phyloP scores from a whole-genome alignment of 495 filamentous ascomycete genomes.

The Aspergillus mulundensis region DNA sequence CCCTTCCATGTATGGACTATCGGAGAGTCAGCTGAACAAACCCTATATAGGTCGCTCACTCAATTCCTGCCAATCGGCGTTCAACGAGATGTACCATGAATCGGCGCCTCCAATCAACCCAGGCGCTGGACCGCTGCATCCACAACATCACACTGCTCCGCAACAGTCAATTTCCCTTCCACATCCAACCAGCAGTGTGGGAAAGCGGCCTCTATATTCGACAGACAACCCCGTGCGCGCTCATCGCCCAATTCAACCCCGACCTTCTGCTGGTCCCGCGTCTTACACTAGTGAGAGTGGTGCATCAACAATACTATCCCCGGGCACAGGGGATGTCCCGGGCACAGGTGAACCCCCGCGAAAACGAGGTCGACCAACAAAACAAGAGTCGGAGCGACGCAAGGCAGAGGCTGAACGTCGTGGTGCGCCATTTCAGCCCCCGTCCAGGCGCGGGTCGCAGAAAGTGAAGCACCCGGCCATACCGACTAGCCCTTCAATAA shows the following conservation, averaged over 20 bases:
- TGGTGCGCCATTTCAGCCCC: constrained; percentile 47
- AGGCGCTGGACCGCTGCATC: constrained; percentile 22
- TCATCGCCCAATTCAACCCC: constrained; percentile 42
- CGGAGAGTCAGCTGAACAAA: constrained; percentile 12
- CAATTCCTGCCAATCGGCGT: constrained; percentile 41
- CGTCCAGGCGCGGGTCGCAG: constrained; percentile 23
- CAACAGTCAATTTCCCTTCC: constrained; percentile 21
- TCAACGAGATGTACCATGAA: constrained; percentile 32
- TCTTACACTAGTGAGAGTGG: constrained; percentile 40
- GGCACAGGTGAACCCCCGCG: constrained; percentile 40
- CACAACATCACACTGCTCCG: constrained; percentile 25
- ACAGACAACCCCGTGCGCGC: constrained; percentile 30
- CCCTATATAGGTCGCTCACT: constrained; percentile 37
- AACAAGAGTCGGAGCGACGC: constrained; percentile 51
- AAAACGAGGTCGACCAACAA: constrained; percentile 59
- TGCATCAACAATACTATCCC: constrained; percentile 37
- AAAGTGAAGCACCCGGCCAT: constrained; percentile 31
- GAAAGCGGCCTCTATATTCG: constrained; percentile 35
- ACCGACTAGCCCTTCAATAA: constrained; percentile 30
- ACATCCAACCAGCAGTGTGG: constrained; percentile 20
- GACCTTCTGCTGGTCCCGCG: constrained; percentile 33
- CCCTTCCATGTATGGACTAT: background rate
- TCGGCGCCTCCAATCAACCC: constrained; percentile 19
- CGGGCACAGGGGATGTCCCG: constrained; percentile 23
- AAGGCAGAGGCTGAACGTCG: constrained; percentile 49